A percentile compares a stretch with the other conserved stretches of the same genome.
These are phyloP conservation scores for Eustoma russellianum DNA, from an alignment of 257 asterid genomes.

Conservation along the genomic window DNA sequence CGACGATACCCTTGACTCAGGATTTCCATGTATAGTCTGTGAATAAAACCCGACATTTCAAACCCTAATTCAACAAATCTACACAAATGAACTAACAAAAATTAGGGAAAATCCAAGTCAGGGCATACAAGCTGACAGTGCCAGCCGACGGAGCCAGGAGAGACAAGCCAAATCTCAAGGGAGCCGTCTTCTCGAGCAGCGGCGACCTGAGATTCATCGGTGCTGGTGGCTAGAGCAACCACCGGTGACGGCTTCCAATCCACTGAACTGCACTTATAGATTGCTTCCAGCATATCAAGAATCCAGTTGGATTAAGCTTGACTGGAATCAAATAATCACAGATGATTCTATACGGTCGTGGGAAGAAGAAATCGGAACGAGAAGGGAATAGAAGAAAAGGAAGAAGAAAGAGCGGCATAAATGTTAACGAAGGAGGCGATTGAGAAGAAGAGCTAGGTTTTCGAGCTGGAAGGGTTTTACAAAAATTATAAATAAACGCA, in stretches of 20 bases:
- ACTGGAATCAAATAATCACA: too few relatives aligned
- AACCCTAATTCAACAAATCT: constrained; percentile 3
- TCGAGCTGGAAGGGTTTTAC: constrained; percentile 12
- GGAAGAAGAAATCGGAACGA: background rate
- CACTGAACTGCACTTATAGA: constrained; percentile 50
- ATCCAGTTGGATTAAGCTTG: background rate
- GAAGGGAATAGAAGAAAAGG: background rate
- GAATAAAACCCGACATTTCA: constrained; percentile 3
- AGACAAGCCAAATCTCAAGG: constrained; percentile 94
- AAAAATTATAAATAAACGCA: too few relatives aligned
- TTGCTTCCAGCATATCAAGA: constrained; percentile 31
- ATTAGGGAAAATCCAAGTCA: background rate
- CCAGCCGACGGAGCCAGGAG: constrained; percentile 99
- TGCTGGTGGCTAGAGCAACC: constrained; percentile 86
- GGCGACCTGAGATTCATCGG: constrained; percentile 84
- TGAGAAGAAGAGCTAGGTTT: constrained; percentile 10
- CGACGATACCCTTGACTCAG: constrained; percentile 67
- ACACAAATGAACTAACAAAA: background rate
- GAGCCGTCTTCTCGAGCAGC: constrained; percentile 91
- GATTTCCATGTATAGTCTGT: constrained; percentile 88
- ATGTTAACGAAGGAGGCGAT: constrained; percentile 1
- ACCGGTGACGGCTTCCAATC: constrained; percentile 89
- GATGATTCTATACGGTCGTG: too few relatives aligned
- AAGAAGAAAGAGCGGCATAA: background rate
- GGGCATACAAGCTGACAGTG: constrained; percentile 84